Conservation (phyloP, 495 filamentous ascomycete genomes). For the Penicillium parvum region DNA sequence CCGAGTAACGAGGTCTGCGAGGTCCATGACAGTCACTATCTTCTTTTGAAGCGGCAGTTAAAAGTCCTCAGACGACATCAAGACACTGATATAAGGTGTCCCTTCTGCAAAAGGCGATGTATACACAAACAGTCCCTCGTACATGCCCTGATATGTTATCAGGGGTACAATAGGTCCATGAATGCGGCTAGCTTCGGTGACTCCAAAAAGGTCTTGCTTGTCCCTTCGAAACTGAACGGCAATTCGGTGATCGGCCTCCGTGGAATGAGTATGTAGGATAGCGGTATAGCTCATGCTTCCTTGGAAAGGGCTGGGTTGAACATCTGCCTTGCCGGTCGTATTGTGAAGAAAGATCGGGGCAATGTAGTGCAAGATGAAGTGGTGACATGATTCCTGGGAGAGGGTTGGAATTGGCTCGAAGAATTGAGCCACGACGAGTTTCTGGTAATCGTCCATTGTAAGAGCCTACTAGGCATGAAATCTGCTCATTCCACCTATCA, state of each 20-base stretch:
- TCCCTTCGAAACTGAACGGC: slow-evolving; percentile 10
- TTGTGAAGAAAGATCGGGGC: slow-evolving; percentile 10
- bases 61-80: slow-evolving; percentile 11
- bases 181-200: slow-evolving; percentile 11
- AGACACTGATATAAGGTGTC: slow-evolving; percentile 14
- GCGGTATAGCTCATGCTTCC: slow-evolving; percentile 13
- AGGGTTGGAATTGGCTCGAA: slow-evolving; percentile 14
- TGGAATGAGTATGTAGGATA: slow-evolving; percentile 12
- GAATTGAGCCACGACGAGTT: slow-evolving; percentile 14
- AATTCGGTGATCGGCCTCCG: slow-evolving; percentile 7
- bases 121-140: slow-evolving; percentile 11
- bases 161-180: slow-evolving; percentile 13
- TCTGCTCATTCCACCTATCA: background rate
- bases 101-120: slow-evolving; percentile 13
- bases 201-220: slow-evolving; percentile 13
- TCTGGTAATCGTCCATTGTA: slow-evolving; percentile 14
- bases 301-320: slow-evolving; percentile 11
- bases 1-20: slow-evolving; percentile 11
- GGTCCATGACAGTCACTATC: slow-evolving; percentile 6
- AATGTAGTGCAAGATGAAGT: slow-evolving; percentile 15
- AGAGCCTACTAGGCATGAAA: slow-evolving; percentile 3
- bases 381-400: slow-evolving; percentile 16
- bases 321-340: slow-evolving; percentile 6
- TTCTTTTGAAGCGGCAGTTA: slow-evolving; percentile 10
- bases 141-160: slow-evolving; percentile 11